Conservation (phyloP, 2,329 filamentous ascomycete genomes). For the Arthrinium phaeospermum region DNA sequence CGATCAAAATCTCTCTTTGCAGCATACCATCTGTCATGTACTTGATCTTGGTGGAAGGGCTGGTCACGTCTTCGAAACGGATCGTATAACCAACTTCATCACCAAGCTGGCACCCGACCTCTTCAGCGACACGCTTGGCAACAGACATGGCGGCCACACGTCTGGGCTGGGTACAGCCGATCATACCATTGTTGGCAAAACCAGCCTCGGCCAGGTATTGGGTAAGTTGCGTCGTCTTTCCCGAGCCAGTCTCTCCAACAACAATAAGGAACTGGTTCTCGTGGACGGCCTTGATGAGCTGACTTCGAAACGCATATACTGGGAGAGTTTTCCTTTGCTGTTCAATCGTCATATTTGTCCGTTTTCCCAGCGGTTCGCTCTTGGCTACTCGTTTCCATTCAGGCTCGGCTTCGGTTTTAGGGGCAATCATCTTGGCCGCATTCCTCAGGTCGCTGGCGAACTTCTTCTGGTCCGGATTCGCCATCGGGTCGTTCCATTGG, state of each 20-base stretch:
- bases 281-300: slow-evolving; percentile 84
- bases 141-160: slow-evolving; percentile 98
- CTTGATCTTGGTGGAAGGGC: slow-evolving; percentile 89
- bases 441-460: slow-evolving; percentile 88
- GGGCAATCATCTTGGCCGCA: slow-evolving; percentile 60
- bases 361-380: slow-evolving; percentile 81
- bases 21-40: slow-evolving; percentile 99
- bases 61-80: slow-evolving; percentile 94
- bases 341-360: slow-evolving; percentile 91
- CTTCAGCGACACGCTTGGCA: slow-evolving; percentile 93
- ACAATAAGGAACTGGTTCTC: slow-evolving; percentile 94
- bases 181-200: slow-evolving; percentile 84
- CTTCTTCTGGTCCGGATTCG: slow-evolving; percentile 79
- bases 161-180: slow-evolving; percentile 95
- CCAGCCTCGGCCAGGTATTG: slow-evolving; percentile 95
- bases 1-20: slow-evolving; percentile 90
- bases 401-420: slow-evolving; percentile 72
- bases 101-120: slow-evolving; percentile 89
- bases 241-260: slow-evolving; percentile 95
- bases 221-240: slow-evolving; percentile 95
- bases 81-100: slow-evolving; percentile 97
- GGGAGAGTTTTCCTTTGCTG: slow-evolving; percentile 90
- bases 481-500: slow-evolving; percentile 98
- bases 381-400: slow-evolving; percentile 93
- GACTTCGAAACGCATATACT: slow-evolving; percentile 85